A percentile compares a stretch with the other conserved stretches of the same genome.
These are phyloP conservation scores for Rhizopus arrhizus DNA, from an alignment of 371 early-diverging fungal species.

Conservation along the genomic window DNA sequence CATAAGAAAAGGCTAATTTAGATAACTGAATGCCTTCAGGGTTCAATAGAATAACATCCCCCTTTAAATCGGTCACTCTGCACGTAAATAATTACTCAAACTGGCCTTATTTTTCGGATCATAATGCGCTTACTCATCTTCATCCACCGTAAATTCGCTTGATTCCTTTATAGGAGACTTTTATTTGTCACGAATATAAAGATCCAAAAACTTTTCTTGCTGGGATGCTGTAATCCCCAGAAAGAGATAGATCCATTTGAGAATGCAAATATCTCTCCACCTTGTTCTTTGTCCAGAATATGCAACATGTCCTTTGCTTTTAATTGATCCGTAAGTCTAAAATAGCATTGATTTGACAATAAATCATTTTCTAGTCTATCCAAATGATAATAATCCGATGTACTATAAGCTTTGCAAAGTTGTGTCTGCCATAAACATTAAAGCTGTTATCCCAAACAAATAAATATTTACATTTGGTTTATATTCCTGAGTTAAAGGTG, in stretches of 20 bases:
- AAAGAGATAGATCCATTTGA: conserved; percentile 29
- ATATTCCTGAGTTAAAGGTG: conserved; percentile 12
- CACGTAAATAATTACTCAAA: not conserved
- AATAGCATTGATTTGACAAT: not conserved
- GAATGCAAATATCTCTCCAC: conserved; percentile 38
- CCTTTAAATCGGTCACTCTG: conserved; percentile 37
- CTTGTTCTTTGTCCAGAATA: conserved; percentile 14
- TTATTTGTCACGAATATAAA: conserved; percentile 2
- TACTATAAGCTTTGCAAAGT: conserved; percentile 32
- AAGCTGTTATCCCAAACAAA: not conserved
- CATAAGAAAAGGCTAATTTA: conserved; percentile 37
- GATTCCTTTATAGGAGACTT: not conserved
- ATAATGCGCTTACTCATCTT: conserved; percentile 34
- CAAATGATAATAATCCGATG: conserved; percentile 21
- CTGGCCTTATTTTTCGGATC: not conserved
- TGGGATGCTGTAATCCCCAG: conserved; percentile 26
- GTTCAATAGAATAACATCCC: conserved; percentile 32
- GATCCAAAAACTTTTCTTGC: conserved; percentile 8
- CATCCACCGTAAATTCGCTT: conserved; percentile 29
- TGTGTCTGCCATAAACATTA: conserved; percentile 22
- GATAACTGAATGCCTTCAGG: conserved; percentile 31
- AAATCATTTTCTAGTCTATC: not conserved
- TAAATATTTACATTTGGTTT: conserved; percentile 28
- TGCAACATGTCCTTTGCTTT: conserved; percentile 16
- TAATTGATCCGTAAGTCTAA: not conserved